Evolutionary conservation across 441 rosid species (phyloP), one percentile per base, ranked within the genome.

Genomic region (Euphorbia schlechtendalii): DNA sequence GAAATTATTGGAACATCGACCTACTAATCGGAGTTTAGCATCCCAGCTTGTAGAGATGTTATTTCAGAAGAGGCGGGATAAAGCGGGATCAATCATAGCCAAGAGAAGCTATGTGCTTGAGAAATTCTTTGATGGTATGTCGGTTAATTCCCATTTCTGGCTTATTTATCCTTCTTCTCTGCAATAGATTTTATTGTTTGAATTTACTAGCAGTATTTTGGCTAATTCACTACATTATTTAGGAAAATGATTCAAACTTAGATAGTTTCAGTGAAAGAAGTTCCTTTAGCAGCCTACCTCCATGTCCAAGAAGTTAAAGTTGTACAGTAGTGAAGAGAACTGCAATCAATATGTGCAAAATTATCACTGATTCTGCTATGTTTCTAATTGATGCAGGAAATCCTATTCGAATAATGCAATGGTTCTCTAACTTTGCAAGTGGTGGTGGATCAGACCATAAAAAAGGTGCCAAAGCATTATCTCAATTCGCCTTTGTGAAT

Each of bases 381-480:
- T 49, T 71, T 56, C 61, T 46, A 14, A 34, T 34, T 18, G 51
- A 20, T 78, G 73, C 84, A 89, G 96, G 89, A 68, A 73, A 83
- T 64, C 83, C 83, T 0, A 76, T 67, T 70, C 87, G 83, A 24
- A 69, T 88, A 60, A 62, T 79, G 59, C 76, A 83, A 17, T 92
- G 96, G 96, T 89, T 92, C 74, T 86, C 90, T 54, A 76, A 74
- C 65, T 89, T 86, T 62, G 89, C 82, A 71, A 70, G 63, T 68
- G 81, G 82, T 48, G 79, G 85, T 43, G 92, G 92, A 8, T 75
- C 78, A 41, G 84, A 79, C 70, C 97, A 87, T 30, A 85, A 77
- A 63, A 78, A 79, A 64, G 99, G 99, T 17, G 95, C 99, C 54
- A 93, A 75, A 78, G 93, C 92, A 14, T 77, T 93, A 63, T 87